A percentile compares a stretch with the other conserved stretches of the same genome.
These are phyloP conservation scores for Malania oleifera DNA, from an alignment of 164 flowering plant species.

Conservation along the genomic window DNA sequence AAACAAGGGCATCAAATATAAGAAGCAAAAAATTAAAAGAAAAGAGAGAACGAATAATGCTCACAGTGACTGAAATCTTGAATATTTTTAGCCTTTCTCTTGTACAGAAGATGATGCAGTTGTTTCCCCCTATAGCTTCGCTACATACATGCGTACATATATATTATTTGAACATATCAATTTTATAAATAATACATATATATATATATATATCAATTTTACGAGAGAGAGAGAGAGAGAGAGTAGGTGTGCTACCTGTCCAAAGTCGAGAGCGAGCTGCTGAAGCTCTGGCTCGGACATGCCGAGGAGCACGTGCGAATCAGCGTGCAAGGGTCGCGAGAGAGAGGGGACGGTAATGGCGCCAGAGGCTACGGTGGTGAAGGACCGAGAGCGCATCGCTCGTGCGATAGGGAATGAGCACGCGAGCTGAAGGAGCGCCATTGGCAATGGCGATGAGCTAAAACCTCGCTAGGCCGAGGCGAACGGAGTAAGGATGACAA, in stretches of 20 bases:
- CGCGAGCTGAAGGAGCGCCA: conserved; percentile 57
- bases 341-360: conserved; percentile 16
- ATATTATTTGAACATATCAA: too few species aligned
- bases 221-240: not conserved
- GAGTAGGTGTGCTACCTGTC: conserved; percentile 45
- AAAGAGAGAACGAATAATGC: conserved; percentile 10
- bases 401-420: conserved; percentile 49
- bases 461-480: not conserved
- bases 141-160: conserved; percentile 25
- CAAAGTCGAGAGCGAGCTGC: conserved; percentile 72
- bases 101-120: conserved; percentile 75
- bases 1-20: not conserved
- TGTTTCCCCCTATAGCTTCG: conserved; percentile 89
- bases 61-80: conserved; percentile 72
- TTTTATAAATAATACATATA: too few species aligned
- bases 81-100: conserved; percentile 73
- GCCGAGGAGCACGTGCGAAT: conserved; percentile 75
- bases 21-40: not conserved
- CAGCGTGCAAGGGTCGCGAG: conserved; percentile 21
- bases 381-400: conserved; percentile 35
- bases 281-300: conserved; percentile 84
- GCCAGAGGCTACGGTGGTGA: conserved; percentile 13
- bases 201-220: too few species aligned
- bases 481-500: not conserved
- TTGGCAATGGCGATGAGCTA: conserved; percentile 10